Evolutionary conservation across 768 basidiomycete species (phyloP), one percentile per base, ranked within the genome.

Genomic region (Mycena leptocephala): DNA sequence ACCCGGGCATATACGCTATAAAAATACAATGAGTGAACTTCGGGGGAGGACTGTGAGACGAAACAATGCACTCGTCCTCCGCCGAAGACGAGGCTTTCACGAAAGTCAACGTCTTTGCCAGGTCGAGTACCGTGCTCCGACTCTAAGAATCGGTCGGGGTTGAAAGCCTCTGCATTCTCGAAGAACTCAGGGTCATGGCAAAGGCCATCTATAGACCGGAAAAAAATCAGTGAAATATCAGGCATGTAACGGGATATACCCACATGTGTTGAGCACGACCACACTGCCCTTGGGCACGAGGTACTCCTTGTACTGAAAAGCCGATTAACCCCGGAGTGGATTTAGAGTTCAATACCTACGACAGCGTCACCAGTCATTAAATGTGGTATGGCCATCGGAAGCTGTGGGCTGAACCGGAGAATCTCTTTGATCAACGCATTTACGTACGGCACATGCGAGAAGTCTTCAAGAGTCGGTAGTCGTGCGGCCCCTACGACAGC

Each of bases 1-100:
- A 3, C 72, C 64, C 14, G 63, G 63, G 55, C 72, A 73, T 24
- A 73, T 66, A 18, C 72, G 70, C 70, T 71, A 2, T 22, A n/a
- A n/a, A n/a, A n/a, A n/a, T n/a, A n/a, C n/a, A n/a, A n/a, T n/a
- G n/a, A n/a, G n/a, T n/a, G n/a, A n/a, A n/a, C n/a, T n/a, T n/a
- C n/a, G n/a, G n/a, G n/a, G n/a, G n/a, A n/a, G n/a, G n/a, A n/a
- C n/a, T n/a, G 10, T 28, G 53, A 24, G 11, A 35, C 24, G 24
- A 46, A 41, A 61, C 22, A 28, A n/a, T n/a, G n/a, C n/a, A 70
- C 56, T 22, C 56, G 39, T 3, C 69, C 58, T 4, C 41, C 69
- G 1, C 69, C 69, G 14, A 70, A 70, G 43, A 26, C 14, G 20
- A 70, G 30, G 30, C 46, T 70, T n/a, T 70, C 69, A 11, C 69